Percentiles rank a stretch among this genome's conserved stretches.
These are phyloP conservation scores for Balakata baccata DNA, from an alignment of 345 rosid genomes.

Conservation along the genomic window DNA sequence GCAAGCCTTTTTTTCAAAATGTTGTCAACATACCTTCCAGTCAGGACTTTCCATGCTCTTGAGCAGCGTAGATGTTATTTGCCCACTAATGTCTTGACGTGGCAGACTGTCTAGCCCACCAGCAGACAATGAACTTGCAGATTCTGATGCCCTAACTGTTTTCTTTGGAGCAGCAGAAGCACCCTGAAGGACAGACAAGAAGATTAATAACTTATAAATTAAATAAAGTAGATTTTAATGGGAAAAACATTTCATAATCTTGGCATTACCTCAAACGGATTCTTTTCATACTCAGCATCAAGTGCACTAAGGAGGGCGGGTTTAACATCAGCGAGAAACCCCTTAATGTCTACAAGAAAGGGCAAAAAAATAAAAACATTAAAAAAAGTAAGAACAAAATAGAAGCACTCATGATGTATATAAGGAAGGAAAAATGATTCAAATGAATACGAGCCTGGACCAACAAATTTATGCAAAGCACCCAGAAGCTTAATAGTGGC, in stretches of 20 bases:
- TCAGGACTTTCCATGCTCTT: constrained; percentile 94
- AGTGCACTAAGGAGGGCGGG: constrained; percentile 97
- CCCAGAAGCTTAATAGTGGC: constrained; percentile 98
- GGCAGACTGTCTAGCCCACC: constrained; percentile 89
- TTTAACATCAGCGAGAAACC: constrained; percentile 87
- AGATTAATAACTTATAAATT: background rate
- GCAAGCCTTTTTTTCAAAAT: constrained; percentile 2
- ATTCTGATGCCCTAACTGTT: constrained; percentile 63
- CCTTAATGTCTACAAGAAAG: constrained; percentile 73
- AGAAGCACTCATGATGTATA: constrained; percentile 12
- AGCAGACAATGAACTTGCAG: constrained; percentile 41
- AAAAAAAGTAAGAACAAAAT: background rate
- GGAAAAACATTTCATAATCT: background rate
- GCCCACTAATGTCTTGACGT: constrained; percentile 93
- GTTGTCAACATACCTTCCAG: constrained; percentile 71
- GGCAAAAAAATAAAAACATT: constrained; percentile 1
- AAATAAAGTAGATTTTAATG: background rate
- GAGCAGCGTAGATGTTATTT: constrained; percentile 69
- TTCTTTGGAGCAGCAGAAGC: constrained; percentile 67
- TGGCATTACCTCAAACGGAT: constrained; percentile 79
- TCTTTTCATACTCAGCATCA: constrained; percentile 90
- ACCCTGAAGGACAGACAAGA: constrained; percentile 50
- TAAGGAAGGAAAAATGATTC: constrained; percentile 2
- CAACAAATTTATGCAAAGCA: constrained; percentile 81
- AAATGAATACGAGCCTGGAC: constrained; percentile 64